Base-by-base conservation (phyloP, 176 grass and related monocot genomes). In the Thalia dealbata region DNA sequence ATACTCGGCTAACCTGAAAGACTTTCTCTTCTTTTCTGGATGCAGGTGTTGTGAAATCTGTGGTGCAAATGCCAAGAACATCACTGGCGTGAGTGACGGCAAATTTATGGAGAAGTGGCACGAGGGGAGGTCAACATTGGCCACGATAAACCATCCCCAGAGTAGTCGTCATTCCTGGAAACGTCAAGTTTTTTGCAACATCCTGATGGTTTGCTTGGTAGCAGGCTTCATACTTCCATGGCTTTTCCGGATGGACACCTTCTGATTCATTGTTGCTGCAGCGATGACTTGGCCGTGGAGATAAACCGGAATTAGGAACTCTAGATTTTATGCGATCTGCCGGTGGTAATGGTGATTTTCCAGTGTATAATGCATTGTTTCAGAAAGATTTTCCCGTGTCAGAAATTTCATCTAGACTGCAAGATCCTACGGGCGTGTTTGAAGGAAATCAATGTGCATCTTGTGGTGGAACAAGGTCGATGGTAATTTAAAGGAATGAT, bases 1-100 rank as follows among this genome's bases (percentile, higher is more conserved):
- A 58, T 58, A 19, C 21, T 58, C 22, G 54, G 18, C 54, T 58
- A 48, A 48, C 4, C 45, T 7, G 1, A 48, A 8, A 8, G 18
- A 8, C 54, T n/a, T n/a, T 21, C 54, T n/a, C 3, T 21, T 19
- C 18, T 19, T 55, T 55, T 3, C 4, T 58, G 54, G 21, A 22
- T 24, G 50, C 76, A 89, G 84, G 84, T 60, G 51, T 50, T 87
- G 87, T 78, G 91, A 93, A 80, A 87, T 93, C 64, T 93, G 87
- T 78, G 84, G 82, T 67, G 77, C 78, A 46, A 52, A 82, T 82
- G 90, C 78, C 50, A 86, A 84, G 78, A 93, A 89, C 60, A 82
- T 93, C 70, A 83, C 70, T 21, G 84, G 84, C n/a, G n/a, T 82
- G 28, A 79, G 79, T 75, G 84, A 77, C 69, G 74, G 44, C 81